Evolutionary conservation across 805 yeast genomes (phyloP).

Genomic region (Yarrowia osloensis): DNA sequence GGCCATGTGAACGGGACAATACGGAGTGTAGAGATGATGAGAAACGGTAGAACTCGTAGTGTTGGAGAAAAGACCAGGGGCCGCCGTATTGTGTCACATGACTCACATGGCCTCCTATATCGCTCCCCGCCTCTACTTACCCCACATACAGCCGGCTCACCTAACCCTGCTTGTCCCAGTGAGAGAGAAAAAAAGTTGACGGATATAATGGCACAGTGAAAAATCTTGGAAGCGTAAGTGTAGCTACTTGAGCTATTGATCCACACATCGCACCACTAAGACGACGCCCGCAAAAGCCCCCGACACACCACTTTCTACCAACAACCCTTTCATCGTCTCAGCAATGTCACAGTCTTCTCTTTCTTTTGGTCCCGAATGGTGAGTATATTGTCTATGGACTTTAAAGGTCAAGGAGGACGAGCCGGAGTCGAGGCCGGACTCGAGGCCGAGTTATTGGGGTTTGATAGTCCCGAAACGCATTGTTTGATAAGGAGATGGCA

Average conservation of each 20-base stretch:
- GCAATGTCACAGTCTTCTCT: conserved; percentile 31
- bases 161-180: conserved; percentile 30
- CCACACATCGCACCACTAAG: background rate
- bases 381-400: background rate
- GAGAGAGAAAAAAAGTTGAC: conserved; percentile 26
- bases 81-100: no score
- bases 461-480: no score
- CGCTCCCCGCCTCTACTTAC: no score
- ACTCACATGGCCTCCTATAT: no score
- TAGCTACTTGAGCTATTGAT: conserved; percentile 26
- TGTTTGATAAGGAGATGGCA: no score
- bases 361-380: conserved; percentile 32
- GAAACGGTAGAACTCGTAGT: no score
- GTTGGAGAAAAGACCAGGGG: no score
- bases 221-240: conserved; percentile 28
- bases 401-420: background rate
- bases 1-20: background rate
- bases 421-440: no score
- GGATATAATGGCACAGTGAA: conserved; percentile 20
- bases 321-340: background rate
- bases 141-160: conserved; percentile 12
- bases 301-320: background rate
- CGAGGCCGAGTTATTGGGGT: no score
- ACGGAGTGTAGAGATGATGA: no score
- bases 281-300: background rate